Conservation (phyloP, 2,329 filamentous ascomycete genomes). For the Exutisphaerella laricina region DNA sequence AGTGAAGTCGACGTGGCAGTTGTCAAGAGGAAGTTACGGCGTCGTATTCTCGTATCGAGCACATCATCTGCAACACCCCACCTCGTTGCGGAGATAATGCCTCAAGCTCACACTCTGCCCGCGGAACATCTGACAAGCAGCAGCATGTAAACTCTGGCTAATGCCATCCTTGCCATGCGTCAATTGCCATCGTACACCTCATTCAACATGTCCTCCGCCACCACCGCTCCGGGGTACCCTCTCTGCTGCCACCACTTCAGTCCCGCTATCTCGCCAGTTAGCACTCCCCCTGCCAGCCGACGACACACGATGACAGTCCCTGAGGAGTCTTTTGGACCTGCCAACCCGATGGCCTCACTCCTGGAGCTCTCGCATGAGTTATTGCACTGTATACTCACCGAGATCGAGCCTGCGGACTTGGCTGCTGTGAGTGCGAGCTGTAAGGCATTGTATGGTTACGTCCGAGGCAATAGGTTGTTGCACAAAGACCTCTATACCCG, state of each 20-base stretch:
- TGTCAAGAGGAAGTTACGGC: no score
- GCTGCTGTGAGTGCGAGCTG: conserved; percentile 49
- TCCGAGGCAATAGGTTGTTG: conserved; percentile 54
- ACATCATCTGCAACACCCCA: no score
- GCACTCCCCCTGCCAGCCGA: neutral
- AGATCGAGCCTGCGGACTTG: conserved; percentile 54
- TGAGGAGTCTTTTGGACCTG: neutral
- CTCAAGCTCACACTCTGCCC: no score
- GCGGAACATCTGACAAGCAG: no score
- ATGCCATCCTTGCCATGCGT: neutral
- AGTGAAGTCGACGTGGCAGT: no score
- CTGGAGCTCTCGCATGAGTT: conserved; percentile 56
- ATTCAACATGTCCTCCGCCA: neutral
- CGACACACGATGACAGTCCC: neutral
- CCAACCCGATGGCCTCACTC: conserved; percentile 33
- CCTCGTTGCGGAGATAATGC: no score
- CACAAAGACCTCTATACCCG: conserved; percentile 59
- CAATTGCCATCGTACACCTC: neutral
- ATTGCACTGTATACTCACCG: conserved; percentile 55
- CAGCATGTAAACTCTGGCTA: conserved; percentile 3
- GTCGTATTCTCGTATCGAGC: no score
- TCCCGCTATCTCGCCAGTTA: conserved; percentile 1
- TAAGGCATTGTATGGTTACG: conserved; percentile 48
- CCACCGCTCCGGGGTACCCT: neutral
- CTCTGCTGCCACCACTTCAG: conserved; percentile 2